Evolutionary conservation across 805 yeast species (phyloP), one percentile per base, ranked within the genome.

Genomic region (Nakazawaea peltata): DNA sequence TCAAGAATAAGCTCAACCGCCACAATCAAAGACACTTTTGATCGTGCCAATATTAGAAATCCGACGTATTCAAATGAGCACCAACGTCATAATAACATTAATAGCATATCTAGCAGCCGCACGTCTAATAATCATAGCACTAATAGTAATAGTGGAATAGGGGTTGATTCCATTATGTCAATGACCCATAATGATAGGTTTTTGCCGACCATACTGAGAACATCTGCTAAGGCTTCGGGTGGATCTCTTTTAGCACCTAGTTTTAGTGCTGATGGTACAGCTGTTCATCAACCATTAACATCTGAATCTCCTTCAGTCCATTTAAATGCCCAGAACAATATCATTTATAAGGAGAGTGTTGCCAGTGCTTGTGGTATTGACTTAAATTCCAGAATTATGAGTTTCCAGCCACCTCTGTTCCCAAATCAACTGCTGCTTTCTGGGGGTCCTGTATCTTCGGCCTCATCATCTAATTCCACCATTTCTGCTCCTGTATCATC

Each of bases 291-390:
- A 5, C 50, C 51, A 15, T 31, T 42, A 13, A 45, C 46, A 4
- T 46, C 43, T 32, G 55, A 52, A 23, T 63, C 72, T 36, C 79
- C 79, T 2, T 63, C 64, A 41, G 68, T 72, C 5, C 77, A 73
- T 47, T 71, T 74, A 29, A 67, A 65, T 44, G 69, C 70, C 3
- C 76, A 71, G 48, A 70, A 73, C 3, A 57, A 69, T 7, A 65
- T 67, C 42, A 68, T 71, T 4, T 85, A 84, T 50, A 81, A 81
- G 53, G 74, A 75, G 47, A 79, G 85, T 19, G 95, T 90, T 2
- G 97, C 97, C 0, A 82, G 82, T 51, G 97, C 97, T 0, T 90
- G 97, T 55, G 97, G 98, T 0, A 65, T 87, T 33, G 80, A 82
- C 39, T 72, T 83, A 49, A 81, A 85, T 42, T 81, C 84, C 42